Conservation (phyloP, 441 rosid species). For the Bocquillonia castaneifolia region DNA sequence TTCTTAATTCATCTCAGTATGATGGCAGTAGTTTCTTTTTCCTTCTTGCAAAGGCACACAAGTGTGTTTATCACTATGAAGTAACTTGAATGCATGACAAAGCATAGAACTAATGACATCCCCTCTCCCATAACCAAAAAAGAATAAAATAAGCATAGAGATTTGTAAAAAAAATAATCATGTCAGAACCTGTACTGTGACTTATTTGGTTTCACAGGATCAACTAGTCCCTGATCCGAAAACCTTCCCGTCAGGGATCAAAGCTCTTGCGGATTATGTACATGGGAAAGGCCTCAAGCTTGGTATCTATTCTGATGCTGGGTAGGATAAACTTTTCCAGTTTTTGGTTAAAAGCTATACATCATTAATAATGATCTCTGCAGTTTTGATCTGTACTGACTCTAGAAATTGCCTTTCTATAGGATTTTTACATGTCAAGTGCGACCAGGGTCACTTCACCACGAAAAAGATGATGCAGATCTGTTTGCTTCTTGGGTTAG, state of each 20-base stretch:
- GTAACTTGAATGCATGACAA: not conserved
- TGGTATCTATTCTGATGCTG: conserved; percentile 97
- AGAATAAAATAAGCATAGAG: not conserved
- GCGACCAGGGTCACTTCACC: conserved; percentile 90
- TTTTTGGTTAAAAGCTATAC: conserved; percentile 17
- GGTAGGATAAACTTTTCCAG: conserved; percentile 54
- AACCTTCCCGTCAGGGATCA: conserved; percentile 84
- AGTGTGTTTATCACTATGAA: not conserved
- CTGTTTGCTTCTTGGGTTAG: conserved; percentile 94
- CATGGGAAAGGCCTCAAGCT: conserved; percentile 91
- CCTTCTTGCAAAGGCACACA: not conserved
- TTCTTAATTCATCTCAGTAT: not conserved
- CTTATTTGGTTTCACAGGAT: conserved; percentile 44
- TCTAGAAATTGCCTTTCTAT: conserved; percentile 21
- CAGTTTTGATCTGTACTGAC: conserved; percentile 18
- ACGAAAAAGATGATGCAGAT: conserved; percentile 71
- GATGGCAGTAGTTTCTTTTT: not conserved
- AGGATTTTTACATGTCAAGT: conserved; percentile 87
- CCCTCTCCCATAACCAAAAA: not conserved
- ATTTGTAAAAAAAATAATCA: not conserved
- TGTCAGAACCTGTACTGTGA: not conserved
- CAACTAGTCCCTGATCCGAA: conserved; percentile 74
- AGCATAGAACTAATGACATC: not conserved
- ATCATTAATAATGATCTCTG: conserved; percentile 14
- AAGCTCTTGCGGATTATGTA: conserved; percentile 75